phyloP scores from a whole-genome alignment of 768 basidiomycete genomes.

The Polyporus arcularius region DNA sequence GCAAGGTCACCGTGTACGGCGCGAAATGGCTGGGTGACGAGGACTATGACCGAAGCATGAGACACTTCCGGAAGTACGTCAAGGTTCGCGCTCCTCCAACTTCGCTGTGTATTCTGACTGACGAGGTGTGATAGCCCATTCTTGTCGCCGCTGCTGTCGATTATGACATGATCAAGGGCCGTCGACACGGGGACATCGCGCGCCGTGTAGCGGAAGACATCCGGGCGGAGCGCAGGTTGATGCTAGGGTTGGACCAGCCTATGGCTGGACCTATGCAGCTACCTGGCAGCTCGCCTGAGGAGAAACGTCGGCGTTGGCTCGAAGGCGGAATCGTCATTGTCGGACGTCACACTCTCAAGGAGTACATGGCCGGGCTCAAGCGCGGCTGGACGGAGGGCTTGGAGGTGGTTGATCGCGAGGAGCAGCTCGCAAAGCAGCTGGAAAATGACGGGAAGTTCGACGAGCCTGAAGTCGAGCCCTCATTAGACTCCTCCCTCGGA shows the following conservation, averaged over 20 bases:
- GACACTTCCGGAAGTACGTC: slow-evolving; percentile 95
- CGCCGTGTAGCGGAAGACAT: slow-evolving; percentile 73
- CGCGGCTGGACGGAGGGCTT: slow-evolving; percentile 82
- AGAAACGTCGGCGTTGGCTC: slow-evolving; percentile 58
- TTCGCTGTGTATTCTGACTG: slow-evolving; percentile 8
- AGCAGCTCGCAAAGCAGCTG: slow-evolving; percentile 63
- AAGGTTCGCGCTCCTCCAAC: slow-evolving; percentile 62
- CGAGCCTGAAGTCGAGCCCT: slow-evolving; percentile 46
- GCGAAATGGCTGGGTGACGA: slow-evolving; percentile 95
- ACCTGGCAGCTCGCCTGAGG: slow-evolving; percentile 53
- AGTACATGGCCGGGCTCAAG: slow-evolving; percentile 87
- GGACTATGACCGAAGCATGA: slow-evolving; percentile 79
- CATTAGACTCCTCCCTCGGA: slow-evolving; percentile 29
- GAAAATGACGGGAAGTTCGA: slow-evolving; percentile 80
- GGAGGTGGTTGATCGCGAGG: slow-evolving; percentile 69
- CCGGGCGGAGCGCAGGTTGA: slow-evolving; percentile 65
- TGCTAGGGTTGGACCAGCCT: slow-evolving; percentile 62
- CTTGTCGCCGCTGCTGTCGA: slow-evolving; percentile 94
- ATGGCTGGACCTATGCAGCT: slow-evolving; percentile 43
- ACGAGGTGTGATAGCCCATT: slow-evolving; percentile 64
- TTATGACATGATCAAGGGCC: slow-evolving; percentile 81
- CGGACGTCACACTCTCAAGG: slow-evolving; percentile 90
- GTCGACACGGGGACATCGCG: slow-evolving; percentile 85
- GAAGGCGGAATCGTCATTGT: slow-evolving; percentile 86
- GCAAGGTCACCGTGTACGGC: slow-evolving; percentile 85